A percentile compares a stretch with the other conserved stretches of the same genome.
These are phyloP conservation scores for Centrapalus pauciflorus DNA, from an alignment of 129 eudicot genomes.

Conservation along the genomic window DNA sequence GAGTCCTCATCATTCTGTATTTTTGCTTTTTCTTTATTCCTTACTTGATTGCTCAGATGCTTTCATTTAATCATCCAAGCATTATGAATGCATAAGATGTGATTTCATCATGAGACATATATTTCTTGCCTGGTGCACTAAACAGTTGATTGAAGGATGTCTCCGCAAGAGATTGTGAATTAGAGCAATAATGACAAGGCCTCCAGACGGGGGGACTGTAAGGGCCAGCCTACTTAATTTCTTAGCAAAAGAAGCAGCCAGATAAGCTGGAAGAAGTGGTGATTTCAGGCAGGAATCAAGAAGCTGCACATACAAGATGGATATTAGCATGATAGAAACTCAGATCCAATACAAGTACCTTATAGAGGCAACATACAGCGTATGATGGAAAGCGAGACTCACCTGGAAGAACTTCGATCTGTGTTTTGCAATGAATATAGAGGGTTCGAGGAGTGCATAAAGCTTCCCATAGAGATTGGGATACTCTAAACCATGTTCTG, in stretches of 20 bases:
- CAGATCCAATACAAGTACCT: neutral
- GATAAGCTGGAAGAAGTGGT: slow-evolving; percentile 89
- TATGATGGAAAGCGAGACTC: neutral
- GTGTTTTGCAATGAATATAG: slow-evolving; percentile 88
- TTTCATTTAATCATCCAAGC: too few species aligned
- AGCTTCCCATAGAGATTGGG: slow-evolving; percentile 82
- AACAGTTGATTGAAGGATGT: slow-evolving; percentile 83
- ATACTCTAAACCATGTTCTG: slow-evolving; percentile 86
- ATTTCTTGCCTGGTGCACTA: slow-evolving; percentile 67
- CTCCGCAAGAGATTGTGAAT: slow-evolving; percentile 84
- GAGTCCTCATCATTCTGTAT: too few species aligned
- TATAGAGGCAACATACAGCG: neutral
- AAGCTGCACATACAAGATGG: slow-evolving; percentile 43
- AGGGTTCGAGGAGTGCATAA: slow-evolving; percentile 74
- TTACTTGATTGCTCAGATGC: too few species aligned
- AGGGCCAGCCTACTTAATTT: slow-evolving; percentile 86
- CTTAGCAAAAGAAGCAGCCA: slow-evolving; percentile 90
- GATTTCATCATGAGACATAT: neutral
- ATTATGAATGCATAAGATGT: too few species aligned
- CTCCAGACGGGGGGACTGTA: slow-evolving; percentile 78
- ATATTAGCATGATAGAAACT: neutral
- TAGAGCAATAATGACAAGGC: slow-evolving; percentile 65
- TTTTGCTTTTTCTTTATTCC: too few species aligned
- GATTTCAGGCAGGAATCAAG: slow-evolving; percentile 93
- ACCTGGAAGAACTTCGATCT: slow-evolving; percentile 89